Evolutionary conservation across 2,329 filamentous ascomycete genomes (phyloP), one percentile per base, ranked within the genome.

Genomic region (Ophiostoma perfectum): DNA sequence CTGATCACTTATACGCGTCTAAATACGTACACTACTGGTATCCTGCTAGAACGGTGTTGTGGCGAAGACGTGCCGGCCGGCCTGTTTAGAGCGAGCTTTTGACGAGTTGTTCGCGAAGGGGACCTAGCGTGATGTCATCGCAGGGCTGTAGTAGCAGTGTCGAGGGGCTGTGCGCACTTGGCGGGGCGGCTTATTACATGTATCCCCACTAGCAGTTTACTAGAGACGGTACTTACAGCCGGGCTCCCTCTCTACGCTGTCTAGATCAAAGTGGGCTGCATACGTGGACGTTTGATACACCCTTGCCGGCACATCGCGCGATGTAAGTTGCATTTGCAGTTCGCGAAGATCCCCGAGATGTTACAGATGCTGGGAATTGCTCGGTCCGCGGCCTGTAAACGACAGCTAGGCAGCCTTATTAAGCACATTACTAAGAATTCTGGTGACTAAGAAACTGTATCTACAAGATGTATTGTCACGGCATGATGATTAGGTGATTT

Each of bases 41-140:
- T 58, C 18, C 52, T 58, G 52, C 27, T 38, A 12, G 55, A 27
- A 27, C 49, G 42, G 42, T 8, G 42, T 9, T 45, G 42, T 45
- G 42, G 42, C 42, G 14, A 45, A 45, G 42, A 45, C 42, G 42
- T 45, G 42, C 14, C 42, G 42, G 27, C 27, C 3, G 7, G 14
- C 42, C 42, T 45, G 45, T 49, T 49, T 6, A 14, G 2, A 16
- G 27, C 55, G 11, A 49, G 5, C 45, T 49, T 49, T 14, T 18
- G 60, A 11, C 39, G 60, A 38, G 16, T 9, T 18, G 55, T 39
- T 27, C 14, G 9, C 36, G n/a, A 38, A 14, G 27, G 27, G 44
- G 42, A 44, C 9, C 62, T 65, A 65, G 63, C 44, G 63, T 65
- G 63, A 65, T 65, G 63, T 65, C 63, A 65, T 65, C 45, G 38